Conservation (phyloP, 345 rosid species). For the Salix arbutifolia region DNA sequence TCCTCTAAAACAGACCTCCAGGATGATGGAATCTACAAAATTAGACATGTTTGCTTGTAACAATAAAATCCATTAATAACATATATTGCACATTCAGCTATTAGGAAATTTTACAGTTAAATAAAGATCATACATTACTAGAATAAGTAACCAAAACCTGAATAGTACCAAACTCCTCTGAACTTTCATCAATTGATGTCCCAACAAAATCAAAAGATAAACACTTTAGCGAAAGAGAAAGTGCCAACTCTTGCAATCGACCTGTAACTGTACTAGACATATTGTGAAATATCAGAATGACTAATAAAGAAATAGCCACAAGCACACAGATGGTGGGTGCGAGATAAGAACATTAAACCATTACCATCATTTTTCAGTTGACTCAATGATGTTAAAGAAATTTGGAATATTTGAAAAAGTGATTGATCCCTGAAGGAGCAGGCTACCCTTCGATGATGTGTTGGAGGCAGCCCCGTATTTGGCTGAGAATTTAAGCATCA, state of each 20-base stretch:
- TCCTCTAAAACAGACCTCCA: conserved; percentile 94
- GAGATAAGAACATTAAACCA: conserved; percentile 1
- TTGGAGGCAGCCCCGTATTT: conserved; percentile 70
- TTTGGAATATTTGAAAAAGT: conserved; percentile 87
- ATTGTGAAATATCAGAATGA: conserved; percentile 14
- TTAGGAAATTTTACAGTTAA: not conserved
- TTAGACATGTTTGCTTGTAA: conserved; percentile 12
- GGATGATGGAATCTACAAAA: conserved; percentile 70
- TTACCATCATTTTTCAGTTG: conserved; percentile 95
- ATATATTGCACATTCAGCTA: conserved; percentile 3
- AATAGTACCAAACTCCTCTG: conserved; percentile 98
- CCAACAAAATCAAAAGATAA: conserved; percentile 98
- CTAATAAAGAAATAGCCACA: not conserved
- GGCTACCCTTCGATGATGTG: conserved; percentile 87
- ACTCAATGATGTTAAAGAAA: conserved; percentile 78
- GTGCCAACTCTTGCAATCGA: conserved; percentile 88
- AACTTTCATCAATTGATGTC: conserved; percentile 94
- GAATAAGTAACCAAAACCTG: conserved; percentile 49
- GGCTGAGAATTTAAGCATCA: conserved; percentile 47
- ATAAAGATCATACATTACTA: not conserved
- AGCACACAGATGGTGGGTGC: not conserved
- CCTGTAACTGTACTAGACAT: conserved; percentile 49
- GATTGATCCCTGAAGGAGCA: conserved; percentile 92
- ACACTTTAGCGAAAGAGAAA: conserved; percentile 90
- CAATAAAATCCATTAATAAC: not conserved